Percentiles rank a stretch among this genome's conserved stretches.
Evolutionary conservation across 2,329 filamentous ascomycete genomes (phyloP).

Genomic region (Fusarium chuoi): DNA sequence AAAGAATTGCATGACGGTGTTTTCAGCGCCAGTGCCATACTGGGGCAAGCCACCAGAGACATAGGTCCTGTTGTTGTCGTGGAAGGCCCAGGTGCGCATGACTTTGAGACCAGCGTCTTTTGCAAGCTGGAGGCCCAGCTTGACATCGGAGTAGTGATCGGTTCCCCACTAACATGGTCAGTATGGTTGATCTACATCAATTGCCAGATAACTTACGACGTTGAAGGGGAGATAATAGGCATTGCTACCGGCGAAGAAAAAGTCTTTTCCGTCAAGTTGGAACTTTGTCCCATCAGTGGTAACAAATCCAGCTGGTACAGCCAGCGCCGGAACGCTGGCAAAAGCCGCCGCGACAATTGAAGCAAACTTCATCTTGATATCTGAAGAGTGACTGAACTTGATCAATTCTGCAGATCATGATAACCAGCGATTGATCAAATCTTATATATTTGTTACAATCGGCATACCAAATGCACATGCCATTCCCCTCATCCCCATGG

Average conservation of each 20-base stretch:
- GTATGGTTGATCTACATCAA: background rate
- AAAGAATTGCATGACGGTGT: constrained; percentile 52
- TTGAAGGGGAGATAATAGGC: constrained; percentile 67
- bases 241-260: constrained; percentile 67
- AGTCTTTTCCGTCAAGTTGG: constrained; percentile 63
- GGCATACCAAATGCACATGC: background rate
- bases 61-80: constrained; percentile 23
- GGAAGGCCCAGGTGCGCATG: constrained; percentile 26
- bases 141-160: constrained; percentile 45
- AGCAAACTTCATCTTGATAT: constrained; percentile 20
- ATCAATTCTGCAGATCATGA: background rate
- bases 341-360: constrained; percentile 14
- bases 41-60: constrained; percentile 52
- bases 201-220: constrained; percentile 44
- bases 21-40: constrained; percentile 58
- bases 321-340: background rate
- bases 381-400: background rate
- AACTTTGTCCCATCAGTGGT: constrained; percentile 62
- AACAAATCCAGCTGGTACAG: constrained; percentile 55
- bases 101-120: constrained; percentile 29
- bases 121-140: constrained; percentile 1
- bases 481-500: constrained; percentile 11
- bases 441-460: constrained; percentile 15
- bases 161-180: constrained; percentile 23
- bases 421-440: too few species aligned